phyloP scores from a whole-genome alignment of 768 basidiomycete genomes.

The Auricularia cornea region DNA sequence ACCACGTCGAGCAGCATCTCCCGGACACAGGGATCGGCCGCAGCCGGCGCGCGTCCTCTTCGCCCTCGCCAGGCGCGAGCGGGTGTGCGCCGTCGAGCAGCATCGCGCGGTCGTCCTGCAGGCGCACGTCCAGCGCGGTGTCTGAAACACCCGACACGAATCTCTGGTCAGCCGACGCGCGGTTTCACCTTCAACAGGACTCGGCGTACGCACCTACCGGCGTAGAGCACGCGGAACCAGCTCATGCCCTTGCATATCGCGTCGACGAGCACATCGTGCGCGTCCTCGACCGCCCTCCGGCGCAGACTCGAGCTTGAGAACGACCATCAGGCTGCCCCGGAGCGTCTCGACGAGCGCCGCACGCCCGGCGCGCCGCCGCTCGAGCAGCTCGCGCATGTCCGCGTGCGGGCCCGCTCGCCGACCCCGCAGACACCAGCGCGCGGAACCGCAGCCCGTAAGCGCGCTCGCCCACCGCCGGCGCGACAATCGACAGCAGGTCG shows the following conservation, averaged over 20 bases:
- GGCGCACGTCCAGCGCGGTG: slow-evolving; percentile 74
- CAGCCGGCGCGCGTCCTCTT: slow-evolving; percentile 17
- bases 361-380: slow-evolving; percentile 71
- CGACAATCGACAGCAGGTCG: slow-evolving; percentile 61
- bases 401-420: slow-evolving; percentile 13
- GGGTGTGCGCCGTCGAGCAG: slow-evolving; percentile 64
- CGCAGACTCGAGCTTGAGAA: slow-evolving; percentile 52
- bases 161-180: background rate
- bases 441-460: slow-evolving; percentile 70
- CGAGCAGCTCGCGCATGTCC: slow-evolving; percentile 53
- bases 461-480: slow-evolving; percentile 14
- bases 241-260: slow-evolving; percentile 72
- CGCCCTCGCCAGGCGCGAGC: slow-evolving; percentile 1
- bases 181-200: background rate
- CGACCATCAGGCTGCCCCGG: slow-evolving; percentile 70
- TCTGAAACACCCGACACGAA: slow-evolving; percentile 25
- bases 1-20: slow-evolving; percentile 44
- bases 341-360: slow-evolving; percentile 60
- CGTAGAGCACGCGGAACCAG: slow-evolving; percentile 73
- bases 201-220: slow-evolving; percentile 53
- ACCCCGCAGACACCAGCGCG: slow-evolving; percentile 24
- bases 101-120: slow-evolving; percentile 59
- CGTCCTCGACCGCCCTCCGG: slow-evolving; percentile 21
- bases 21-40: slow-evolving; percentile 50
- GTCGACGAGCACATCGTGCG: slow-evolving; percentile 34